phyloP scores from a whole-genome alignment of 176 grass and related monocot genomes.

The Oryza longistaminata region DNA sequence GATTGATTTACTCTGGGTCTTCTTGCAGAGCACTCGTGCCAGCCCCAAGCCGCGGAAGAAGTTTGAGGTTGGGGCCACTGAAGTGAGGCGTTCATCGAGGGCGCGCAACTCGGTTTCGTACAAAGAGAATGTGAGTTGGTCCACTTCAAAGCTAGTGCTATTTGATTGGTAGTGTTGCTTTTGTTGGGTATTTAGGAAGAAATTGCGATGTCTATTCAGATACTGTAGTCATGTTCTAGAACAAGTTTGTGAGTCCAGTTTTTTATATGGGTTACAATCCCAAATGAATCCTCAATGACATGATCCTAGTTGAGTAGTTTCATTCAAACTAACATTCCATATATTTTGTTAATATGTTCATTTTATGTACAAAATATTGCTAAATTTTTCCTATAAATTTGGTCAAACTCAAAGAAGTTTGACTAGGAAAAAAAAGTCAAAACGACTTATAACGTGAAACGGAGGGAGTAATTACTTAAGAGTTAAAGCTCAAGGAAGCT shows the following conservation, averaged over 20 bases:
- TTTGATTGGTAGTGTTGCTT: neutral
- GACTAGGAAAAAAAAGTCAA: too few species aligned
- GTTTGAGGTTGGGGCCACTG: slow-evolving; percentile 52
- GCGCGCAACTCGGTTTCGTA: slow-evolving; percentile 72
- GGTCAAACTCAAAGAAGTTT: too few species aligned
- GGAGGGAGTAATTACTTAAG: neutral
- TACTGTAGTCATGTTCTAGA: neutral
- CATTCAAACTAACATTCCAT: too few species aligned
- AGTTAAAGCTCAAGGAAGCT: slow-evolving; percentile 3
- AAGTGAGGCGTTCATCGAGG: slow-evolving; percentile 94
- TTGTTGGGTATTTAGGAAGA: neutral
- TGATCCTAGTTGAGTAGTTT: slow-evolving; percentile 5
- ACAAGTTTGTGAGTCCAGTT: neutral
- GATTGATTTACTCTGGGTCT: slow-evolving; percentile 1
- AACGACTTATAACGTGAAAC: too few species aligned
- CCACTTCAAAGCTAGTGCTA: neutral
- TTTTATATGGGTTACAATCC: neutral
- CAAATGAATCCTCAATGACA: neutral
- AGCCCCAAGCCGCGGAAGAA: slow-evolving; percentile 70
- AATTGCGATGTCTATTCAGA: neutral
- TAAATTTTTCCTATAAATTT: too few species aligned
- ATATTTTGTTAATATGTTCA: too few species aligned
- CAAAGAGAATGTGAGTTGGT: slow-evolving; percentile 70
- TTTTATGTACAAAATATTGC: too few species aligned
- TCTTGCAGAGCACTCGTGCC: slow-evolving; percentile 46